Conservation (phyloP, 768 basidiomycete genomes). For the Melanogaster broomeanus region DNA sequence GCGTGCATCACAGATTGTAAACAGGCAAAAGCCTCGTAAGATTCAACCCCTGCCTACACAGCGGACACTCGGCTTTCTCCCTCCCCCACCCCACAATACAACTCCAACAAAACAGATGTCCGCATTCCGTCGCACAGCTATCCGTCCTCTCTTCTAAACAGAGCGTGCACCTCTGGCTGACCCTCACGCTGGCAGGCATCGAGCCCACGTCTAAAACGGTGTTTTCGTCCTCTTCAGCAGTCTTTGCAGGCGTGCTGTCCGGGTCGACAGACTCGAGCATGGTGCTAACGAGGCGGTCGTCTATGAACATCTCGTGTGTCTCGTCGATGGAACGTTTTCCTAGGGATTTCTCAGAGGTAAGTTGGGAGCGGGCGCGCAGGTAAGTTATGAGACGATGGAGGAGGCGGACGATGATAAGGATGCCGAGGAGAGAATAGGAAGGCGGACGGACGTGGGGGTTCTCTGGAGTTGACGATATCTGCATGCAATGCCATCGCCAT, state of each 20-base stretch:
- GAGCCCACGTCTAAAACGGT: conserved; percentile 62
- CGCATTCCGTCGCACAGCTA: conserved; percentile 84
- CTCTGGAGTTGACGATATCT: conserved; percentile 76
- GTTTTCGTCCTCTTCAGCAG: conserved; percentile 69
- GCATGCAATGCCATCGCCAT: conserved; percentile 1
- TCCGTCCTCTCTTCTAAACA: conserved; percentile 85
- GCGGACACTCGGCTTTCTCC: conserved; percentile 88
- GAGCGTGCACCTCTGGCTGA: conserved; percentile 73
- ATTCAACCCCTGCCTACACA: conserved; percentile 78
- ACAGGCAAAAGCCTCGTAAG: conserved; percentile 73
- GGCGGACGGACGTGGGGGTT: conserved; percentile 75
- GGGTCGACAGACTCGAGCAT: conserved; percentile 52
- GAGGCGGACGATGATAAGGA: conserved; percentile 67
- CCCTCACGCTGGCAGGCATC: conserved; percentile 54
- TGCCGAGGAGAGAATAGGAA: conserved; percentile 83
- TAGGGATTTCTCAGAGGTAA: conserved; percentile 29
- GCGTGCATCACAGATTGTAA: conserved; percentile 69
- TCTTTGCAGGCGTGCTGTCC: conserved; percentile 53
- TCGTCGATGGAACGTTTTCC: conserved; percentile 34
- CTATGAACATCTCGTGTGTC: conserved; percentile 48
- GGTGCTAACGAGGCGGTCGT: conserved; percentile 59
- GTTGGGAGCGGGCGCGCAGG: conserved; percentile 37
- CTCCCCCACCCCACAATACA: conserved; percentile 88
- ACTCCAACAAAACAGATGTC: conserved; percentile 88
- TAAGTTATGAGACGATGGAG: conserved; percentile 57